Evolutionary conservation across 2,329 filamentous ascomycete species (phyloP), one percentile per base, ranked within the genome.

Genomic region (Colletotrichum sp.): DNA sequence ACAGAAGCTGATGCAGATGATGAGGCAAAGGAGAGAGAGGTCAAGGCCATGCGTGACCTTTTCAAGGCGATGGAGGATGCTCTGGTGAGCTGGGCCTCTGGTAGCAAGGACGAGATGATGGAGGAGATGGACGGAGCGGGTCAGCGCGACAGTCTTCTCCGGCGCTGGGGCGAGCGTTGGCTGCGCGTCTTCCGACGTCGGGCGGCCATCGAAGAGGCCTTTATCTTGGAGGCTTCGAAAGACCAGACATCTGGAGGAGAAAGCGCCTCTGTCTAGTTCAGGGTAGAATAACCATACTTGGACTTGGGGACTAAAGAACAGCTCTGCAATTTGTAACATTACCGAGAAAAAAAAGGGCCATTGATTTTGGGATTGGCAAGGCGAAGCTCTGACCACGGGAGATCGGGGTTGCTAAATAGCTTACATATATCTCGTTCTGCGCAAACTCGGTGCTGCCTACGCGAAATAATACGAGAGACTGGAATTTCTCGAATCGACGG

Each of bases 101-200:
- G 94, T 12, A 92, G 89, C 78, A 94, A 95, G 80, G 95, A 98
- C 79, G 91, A 93, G 80, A 89, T 94, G 83, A 92, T 96, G 81
- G 95, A 98, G 85, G 86, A 87, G 15, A 92, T 89, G 39, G 92
- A 93, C 76, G 92, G 89, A 16, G 88, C 86, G 80, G 87, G 86
- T 34, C 90, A 89, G 44, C 89, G 91, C 36, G 91, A 93, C 79
- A 90, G 90, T 76, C 87, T 96, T 78, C 90, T 98, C 73, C 90
- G 91, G 77, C 90, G 91, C 67, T 99, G 97, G 97, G 96, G 94
- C 1, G 91, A 92, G 82, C 91, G 96, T 64, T 99, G 97, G 97
- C 87, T 95, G 77, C 90, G 95, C 36, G 95, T 97, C 2, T 98
- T 98, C 84, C 88, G 93, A 80, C 90, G 97, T 59, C 94, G 95